A percentile compares a stretch with the other conserved stretches of the same genome.
phyloP scores from a whole-genome alignment of 805 yeast species.

The Cyberlindnera mississippiensis region DNA sequence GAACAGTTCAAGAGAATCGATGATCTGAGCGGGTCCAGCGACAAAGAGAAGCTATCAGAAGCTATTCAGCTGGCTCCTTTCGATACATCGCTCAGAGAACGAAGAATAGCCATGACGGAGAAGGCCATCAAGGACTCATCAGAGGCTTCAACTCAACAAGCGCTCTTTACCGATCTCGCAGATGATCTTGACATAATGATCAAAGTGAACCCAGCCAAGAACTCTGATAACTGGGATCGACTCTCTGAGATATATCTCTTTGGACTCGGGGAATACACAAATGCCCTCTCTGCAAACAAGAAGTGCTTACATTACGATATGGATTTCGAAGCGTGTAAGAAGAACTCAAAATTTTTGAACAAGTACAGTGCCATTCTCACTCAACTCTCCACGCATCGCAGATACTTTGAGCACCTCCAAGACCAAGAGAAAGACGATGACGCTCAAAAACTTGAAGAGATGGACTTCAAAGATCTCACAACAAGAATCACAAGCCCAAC shows the following conservation, averaged over 20 bases:
- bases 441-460: slow-evolving; percentile 39
- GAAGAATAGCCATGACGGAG: slow-evolving; percentile 31
- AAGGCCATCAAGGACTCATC: slow-evolving; percentile 14
- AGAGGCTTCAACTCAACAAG: slow-evolving; percentile 19
- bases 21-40: slow-evolving; percentile 26
- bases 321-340: slow-evolving; percentile 60
- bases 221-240: slow-evolving; percentile 28
- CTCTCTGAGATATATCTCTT: slow-evolving; percentile 42
- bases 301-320: slow-evolving; percentile 76
- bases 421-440: slow-evolving; percentile 31
- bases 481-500: slow-evolving; percentile 29
- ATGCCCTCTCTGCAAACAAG: slow-evolving; percentile 48
- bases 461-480: slow-evolving; percentile 38
- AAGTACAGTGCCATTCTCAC: slow-evolving; percentile 34
- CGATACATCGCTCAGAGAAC: slow-evolving; percentile 32
- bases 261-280: slow-evolving; percentile 49
- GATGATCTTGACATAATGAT: slow-evolving; percentile 28
- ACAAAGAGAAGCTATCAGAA: slow-evolving; percentile 30
- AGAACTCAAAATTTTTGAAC: slow-evolving; percentile 47
- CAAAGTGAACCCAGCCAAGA: slow-evolving; percentile 24
- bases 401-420: slow-evolving; percentile 41
- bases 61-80: slow-evolving; percentile 42
- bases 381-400: slow-evolving; percentile 38
- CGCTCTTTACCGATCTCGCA: slow-evolving; percentile 20
- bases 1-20: slow-evolving; percentile 18